Evolutionary conservation across 2,329 filamentous ascomycete genomes (phyloP).

Genomic region (Berkeleyomyces rouxiae): DNA sequence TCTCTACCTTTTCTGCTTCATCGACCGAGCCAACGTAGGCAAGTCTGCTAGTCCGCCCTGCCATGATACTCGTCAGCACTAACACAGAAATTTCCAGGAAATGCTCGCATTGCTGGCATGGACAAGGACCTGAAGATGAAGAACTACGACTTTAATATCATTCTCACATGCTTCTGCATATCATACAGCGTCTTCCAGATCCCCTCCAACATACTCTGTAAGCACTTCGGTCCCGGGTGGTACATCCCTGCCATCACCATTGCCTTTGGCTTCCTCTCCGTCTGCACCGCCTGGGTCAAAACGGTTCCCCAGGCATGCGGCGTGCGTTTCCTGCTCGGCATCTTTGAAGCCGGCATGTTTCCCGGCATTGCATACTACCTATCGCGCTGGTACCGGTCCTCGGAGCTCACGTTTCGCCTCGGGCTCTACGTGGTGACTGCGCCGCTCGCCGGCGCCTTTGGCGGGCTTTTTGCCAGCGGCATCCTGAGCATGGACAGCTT

Average conservation of each 20-base stretch:
- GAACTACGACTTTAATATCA: slow-evolving; percentile 51
- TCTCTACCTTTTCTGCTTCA: slow-evolving; percentile 58
- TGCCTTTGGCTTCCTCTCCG: slow-evolving; percentile 44
- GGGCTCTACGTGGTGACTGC: slow-evolving; percentile 56
- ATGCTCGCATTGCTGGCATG: slow-evolving; percentile 48
- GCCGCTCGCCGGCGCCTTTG: slow-evolving; percentile 53
- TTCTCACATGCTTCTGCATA: slow-evolving; percentile 55
- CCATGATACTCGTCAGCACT: not conserved
- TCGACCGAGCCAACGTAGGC: slow-evolving; percentile 61
- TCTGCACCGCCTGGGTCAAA: slow-evolving; percentile 49
- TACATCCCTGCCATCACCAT: slow-evolving; percentile 48
- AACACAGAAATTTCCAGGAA: slow-evolving; percentile 29
- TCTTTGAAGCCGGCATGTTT: slow-evolving; percentile 59
- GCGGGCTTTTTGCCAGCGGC: slow-evolving; percentile 46
- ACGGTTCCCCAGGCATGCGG: slow-evolving; percentile 34
- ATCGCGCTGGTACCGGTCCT: slow-evolving; percentile 53
- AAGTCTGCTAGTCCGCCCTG: slow-evolving; percentile 15
- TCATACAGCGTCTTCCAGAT: slow-evolving; percentile 60
- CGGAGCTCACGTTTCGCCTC: slow-evolving; percentile 50
- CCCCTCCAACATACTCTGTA: slow-evolving; percentile 51
- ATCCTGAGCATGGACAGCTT: slow-evolving; percentile 46
- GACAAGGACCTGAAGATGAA: slow-evolving; percentile 42
- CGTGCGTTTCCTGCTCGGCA: slow-evolving; percentile 49
- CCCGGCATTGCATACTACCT: slow-evolving; percentile 62
- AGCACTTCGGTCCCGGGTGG: slow-evolving; percentile 55